Percentiles rank a stretch among this genome's conserved stretches.
phyloP scores from a whole-genome alignment of 2,329 filamentous ascomycete genomes.

The Leptographium galeiforme region DNA sequence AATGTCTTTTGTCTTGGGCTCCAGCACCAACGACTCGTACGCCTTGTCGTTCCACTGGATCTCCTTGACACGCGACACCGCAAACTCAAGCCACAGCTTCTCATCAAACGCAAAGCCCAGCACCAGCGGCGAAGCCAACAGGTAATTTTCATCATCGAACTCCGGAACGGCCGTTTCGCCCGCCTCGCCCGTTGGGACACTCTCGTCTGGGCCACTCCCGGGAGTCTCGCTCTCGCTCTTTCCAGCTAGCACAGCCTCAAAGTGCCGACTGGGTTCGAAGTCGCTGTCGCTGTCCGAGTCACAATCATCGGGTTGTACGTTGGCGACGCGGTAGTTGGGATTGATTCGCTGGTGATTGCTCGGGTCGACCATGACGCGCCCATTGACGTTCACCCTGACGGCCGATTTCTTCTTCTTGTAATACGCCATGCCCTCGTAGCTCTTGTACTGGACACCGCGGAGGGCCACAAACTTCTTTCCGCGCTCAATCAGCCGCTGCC shows the following conservation, averaged over 20 bases:
- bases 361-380: constrained; percentile 79
- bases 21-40: constrained; percentile 68
- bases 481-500: constrained; percentile 56
- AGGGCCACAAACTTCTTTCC: constrained; percentile 74
- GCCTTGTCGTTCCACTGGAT: constrained; percentile 77
- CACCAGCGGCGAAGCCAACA: constrained; percentile 73
- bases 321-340: constrained; percentile 69
- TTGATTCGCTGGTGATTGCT: constrained; percentile 72
- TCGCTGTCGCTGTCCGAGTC: constrained; percentile 26
- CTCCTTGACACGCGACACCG: constrained; percentile 63
- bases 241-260: constrained; percentile 13
- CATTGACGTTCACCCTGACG: constrained; percentile 72
- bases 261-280: constrained; percentile 19
- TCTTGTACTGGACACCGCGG: constrained; percentile 72
- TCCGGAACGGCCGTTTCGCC: constrained; percentile 28
- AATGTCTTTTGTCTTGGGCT: constrained; percentile 45
- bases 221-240: neutral
- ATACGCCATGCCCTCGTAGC: constrained; percentile 74
- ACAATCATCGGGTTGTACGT: constrained; percentile 53
- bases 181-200: constrained; percentile 1
- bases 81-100: constrained; percentile 84
- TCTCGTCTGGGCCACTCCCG: neutral
- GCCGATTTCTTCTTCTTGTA: constrained; percentile 65
- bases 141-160: constrained; percentile 71
- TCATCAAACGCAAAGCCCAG: constrained; percentile 79